Evolutionary conservation across 1,284 basidiomycete species (phyloP).

Genomic region (Schizophyllum commune): DNA sequence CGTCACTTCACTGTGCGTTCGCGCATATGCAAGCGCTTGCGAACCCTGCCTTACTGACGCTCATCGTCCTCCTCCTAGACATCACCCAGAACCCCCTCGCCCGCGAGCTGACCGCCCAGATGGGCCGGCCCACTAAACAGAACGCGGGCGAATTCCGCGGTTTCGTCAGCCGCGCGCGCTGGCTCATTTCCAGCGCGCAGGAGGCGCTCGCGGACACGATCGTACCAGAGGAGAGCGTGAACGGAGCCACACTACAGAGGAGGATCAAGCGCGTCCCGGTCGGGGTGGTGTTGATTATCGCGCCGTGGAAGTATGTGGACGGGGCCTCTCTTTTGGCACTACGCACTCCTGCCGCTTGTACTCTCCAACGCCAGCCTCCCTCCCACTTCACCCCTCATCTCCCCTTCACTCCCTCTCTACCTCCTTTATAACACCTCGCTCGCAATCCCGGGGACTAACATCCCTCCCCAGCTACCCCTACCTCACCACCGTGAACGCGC

Average conservation of each 20-base stretch:
- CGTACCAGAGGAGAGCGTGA: slow-evolving; percentile 37
- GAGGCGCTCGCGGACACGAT: slow-evolving; percentile 70
- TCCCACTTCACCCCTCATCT: too few species aligned
- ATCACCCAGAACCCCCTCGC: slow-evolving; percentile 1
- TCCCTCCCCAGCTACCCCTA: slow-evolving; percentile 72
- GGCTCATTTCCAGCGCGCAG: slow-evolving; percentile 82
- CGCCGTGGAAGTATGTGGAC: slow-evolving; percentile 84
- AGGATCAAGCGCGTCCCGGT: slow-evolving; percentile 79
- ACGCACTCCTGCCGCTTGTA: neutral
- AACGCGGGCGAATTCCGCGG: slow-evolving; percentile 75
- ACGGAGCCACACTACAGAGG: slow-evolving; percentile 54
- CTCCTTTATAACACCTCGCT: too few species aligned
- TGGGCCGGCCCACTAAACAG: slow-evolving; percentile 70
- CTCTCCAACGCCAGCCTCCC: neutral
- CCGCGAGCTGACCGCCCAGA: slow-evolving; percentile 53
- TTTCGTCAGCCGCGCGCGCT: slow-evolving; percentile 72
- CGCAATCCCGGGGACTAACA: too few species aligned
- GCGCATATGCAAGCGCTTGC: too few species aligned
- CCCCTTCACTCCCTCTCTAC: too few species aligned
- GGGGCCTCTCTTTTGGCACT: neutral
- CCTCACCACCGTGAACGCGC: slow-evolving; percentile 82
- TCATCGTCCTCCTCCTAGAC: too few species aligned
- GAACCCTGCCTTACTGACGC: too few species aligned
- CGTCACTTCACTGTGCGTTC: too few species aligned
- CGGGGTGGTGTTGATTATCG: slow-evolving; percentile 83